These are phyloP conservation scores for Boletus barrowsii DNA, from an alignment of 768 basidiomycete species.

Conservation along the genomic window DNA sequence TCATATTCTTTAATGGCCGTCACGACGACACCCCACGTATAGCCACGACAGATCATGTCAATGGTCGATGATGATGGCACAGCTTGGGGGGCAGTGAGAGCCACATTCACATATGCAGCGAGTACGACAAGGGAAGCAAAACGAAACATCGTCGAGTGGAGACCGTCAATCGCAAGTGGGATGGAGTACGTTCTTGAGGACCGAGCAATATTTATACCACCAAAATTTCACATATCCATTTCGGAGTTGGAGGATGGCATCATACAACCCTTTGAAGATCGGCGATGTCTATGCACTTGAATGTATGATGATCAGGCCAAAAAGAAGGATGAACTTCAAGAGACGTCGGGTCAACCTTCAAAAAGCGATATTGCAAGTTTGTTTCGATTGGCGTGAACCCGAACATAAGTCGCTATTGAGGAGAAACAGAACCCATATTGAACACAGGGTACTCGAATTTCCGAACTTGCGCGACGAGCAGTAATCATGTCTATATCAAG, in stretches of 20 bases:
- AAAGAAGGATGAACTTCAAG: background rate
- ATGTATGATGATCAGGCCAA: background rate
- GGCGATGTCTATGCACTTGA: background rate
- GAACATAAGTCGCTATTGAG: background rate
- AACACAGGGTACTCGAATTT: background rate
- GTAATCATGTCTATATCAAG: background rate
- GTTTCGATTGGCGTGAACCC: background rate
- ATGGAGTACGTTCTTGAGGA: background rate
- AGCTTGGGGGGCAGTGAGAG: background rate
- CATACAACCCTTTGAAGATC: background rate
- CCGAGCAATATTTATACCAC: conserved; percentile 12
- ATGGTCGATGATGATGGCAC: background rate
- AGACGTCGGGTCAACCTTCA: background rate
- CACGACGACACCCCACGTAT: conserved; percentile 17
- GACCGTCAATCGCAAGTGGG: background rate
- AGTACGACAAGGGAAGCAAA: conserved; percentile 1
- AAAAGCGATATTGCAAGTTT: background rate
- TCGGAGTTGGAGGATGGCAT: background rate
- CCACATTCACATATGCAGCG: background rate
- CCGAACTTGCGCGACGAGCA: background rate
- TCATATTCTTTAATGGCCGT: too few relatives aligned
- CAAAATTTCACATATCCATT: background rate
- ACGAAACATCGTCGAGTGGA: background rate
- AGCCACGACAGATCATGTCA: conserved; percentile 13
- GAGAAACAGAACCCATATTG: background rate